Percentiles rank a stretch among this genome's conserved stretches.
Conservation (phyloP, 768 basidiomycete genomes). For the Saitozyma podzolica region DNA sequence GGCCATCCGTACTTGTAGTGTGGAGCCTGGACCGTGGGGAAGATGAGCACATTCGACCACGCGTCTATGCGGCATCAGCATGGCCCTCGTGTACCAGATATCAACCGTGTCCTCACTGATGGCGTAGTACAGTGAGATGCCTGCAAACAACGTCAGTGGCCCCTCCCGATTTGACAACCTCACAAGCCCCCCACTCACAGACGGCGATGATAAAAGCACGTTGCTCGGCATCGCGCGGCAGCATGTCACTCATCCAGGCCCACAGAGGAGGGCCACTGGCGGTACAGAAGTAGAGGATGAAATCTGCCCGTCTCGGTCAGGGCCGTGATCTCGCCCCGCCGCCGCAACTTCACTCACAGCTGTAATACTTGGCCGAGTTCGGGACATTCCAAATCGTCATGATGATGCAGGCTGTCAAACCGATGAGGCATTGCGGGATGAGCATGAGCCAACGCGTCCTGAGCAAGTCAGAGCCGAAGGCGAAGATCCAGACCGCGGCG, state of each 20-base stretch:
- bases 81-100: no score
- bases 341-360: constrained; percentile 15
- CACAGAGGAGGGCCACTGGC: constrained; percentile 40
- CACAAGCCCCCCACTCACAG: background rate
- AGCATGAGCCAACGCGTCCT: constrained; percentile 35
- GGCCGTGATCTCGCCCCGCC: no score
- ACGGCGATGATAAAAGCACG: constrained; percentile 37
- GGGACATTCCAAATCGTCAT: constrained; percentile 41
- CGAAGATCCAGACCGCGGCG: constrained; percentile 32
- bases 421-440: constrained; percentile 23
- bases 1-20: no score
- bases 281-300: constrained; percentile 26
- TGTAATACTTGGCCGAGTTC: constrained; percentile 33
- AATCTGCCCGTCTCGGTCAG: constrained; percentile 12
- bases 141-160: no score
- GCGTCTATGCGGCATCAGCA: no score
- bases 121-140: no score
- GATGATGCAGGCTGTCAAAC: constrained; percentile 29
- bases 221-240: constrained; percentile 39
- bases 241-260: constrained; percentile 39
- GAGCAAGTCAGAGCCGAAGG: constrained; percentile 26
- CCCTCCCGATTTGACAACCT: no score
- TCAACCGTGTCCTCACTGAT: no score
- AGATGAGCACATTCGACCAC: no score
- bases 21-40: no score